Evolutionary conservation across 108 stramenopile species (phyloP), one percentile per base, ranked within the genome.

Genomic region (Fragilaria crotonensis): DNA sequence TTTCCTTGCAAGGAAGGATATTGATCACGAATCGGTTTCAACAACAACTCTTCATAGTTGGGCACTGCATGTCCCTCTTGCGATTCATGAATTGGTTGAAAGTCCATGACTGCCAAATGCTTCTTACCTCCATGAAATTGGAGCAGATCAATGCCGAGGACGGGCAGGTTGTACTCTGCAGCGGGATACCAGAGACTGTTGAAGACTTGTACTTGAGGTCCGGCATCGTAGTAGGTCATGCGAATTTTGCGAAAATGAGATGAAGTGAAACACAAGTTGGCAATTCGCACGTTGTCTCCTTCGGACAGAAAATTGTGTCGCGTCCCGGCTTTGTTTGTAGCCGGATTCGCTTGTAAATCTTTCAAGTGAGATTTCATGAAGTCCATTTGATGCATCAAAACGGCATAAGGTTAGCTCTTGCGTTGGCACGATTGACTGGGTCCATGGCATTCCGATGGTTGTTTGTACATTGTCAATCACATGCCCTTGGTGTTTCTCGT

Each of bases 61-160:
- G 53, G 22, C 19, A 51, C 32, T 36, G 64, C 52, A 64, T 79
- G 78, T 26, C 51, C 53, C 17, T 50, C 49, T 23, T 19, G n/a
- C 7, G n/a, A n/a, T 41, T 41, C 36, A 41, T 41, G 36, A 41
- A 93, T 33, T 0, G 95, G 95, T 73, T 93, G 92, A 72, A 93
- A 86, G 68, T 95, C 95, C 33, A 89, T 70, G 30, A 93, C 80
- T 19, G 85, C 76, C 11, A 95, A 71, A 48, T 85, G 68, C 54
- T 83, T 89, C 54, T 81, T 79, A 22, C 81, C 65, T 19, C 74
- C 68, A 52, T 53, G 54, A 59, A 95, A 93, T 45, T 82, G 72
- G 22, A 96, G 57, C 31, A 94, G 65, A 52, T 94, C 95, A 47
- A 93, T 75, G 5, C 95, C 95, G 25, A 96, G 63, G 5, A 96